Evolutionary conservation across 371 early-diverging fungal species (phyloP), one percentile per base, ranked within the genome.

Genomic region (Actinomortierella wolfii): DNA sequence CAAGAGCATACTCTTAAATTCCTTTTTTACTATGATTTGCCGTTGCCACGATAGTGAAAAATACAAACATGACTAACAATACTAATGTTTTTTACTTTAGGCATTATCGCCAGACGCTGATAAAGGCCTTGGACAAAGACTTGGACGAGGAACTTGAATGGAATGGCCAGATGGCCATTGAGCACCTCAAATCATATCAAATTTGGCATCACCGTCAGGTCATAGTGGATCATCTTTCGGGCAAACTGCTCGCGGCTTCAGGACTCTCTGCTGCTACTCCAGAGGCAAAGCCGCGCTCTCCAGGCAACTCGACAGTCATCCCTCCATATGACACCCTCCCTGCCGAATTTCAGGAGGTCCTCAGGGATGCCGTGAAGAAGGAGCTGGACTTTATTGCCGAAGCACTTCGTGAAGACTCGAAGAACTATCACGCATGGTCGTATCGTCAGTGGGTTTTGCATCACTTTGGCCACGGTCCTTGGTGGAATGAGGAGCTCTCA

Each of bases 361-460:
- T 25, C 1, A 44, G 29, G 13, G 59, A 61, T 5, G 17, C 29
- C 6, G 73, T 71, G 41, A 45, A 56, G 42, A 8, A 21, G 14
- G 96, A 94, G 68, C 59, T 92, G 39, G 76, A 74, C 3, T 94
- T 94, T 56, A 80, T 95, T 43, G 85, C 87, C 43, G 42, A 56
- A 3, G 81, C 92, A 20, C 65, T 98, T 26, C 86, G 81, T 39
- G 82, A 83, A 9, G 99, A 97, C 59, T 82, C 94, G n/a, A 98
- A 98, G 70, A 98, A 98, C 73, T 97, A 97, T 74, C 99, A 98
- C 77, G 95, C 94, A 2, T 98, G 99, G 99, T 82, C 92, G 0
- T 66, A 71, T 61, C 88, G 96, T 46, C 98, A 98, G 75, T 97
- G 97, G 94, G 82, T 97, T 18, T 83, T 97, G 13, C 71, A 67